Evolutionary conservation across 148 eudicot genomes (phyloP), one percentile per base, ranked within the genome.

Genomic region (Tetragonia tetragonoides): DNA sequence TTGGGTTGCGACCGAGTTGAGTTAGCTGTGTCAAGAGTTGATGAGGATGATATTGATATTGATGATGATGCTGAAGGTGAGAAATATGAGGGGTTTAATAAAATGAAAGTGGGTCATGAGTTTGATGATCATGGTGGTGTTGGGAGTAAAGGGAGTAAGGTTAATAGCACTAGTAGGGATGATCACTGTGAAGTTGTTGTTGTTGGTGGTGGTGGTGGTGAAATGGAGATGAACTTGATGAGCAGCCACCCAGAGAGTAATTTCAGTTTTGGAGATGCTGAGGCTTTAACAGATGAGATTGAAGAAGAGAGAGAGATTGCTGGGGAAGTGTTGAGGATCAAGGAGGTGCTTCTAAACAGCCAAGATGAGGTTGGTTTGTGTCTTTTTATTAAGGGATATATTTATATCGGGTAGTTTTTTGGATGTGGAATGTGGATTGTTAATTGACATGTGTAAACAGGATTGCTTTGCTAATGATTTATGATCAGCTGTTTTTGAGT

Each of bases 261-360:
- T 78, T 81, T 75, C 66, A 89, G 95, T 72, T 90, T 79, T 83
- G 97, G 84, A 1, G 97, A 95, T 42, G 99, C 88, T 44, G 97
- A 95, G 89, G 96, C 94, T 73, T 81, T 95, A 77, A 93, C 86
- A 57, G 88, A 95, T 84, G 92, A 88, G 82, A 87, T 95, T 79
- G 99, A 95, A 67, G 88, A 93, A 47, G 89, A 87, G 76, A 82
- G 79, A 18, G 87, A 80, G 75, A 70, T 87, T 78, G 68, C 82
- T 83, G 89, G 82, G 14, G 97, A 95, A 87, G 92, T 89, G 39
- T 67, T 91, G 80, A 91, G 97, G 91, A 93, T 93, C 79, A 95
- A 95, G 61, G 87, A 87, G 59, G 75, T 91, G 54, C 78, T 95
- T 73, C 84, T 79, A 7, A 91, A 90, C 71, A 67, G 80, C 79